Conservation (phyloP, 2,329 filamentous ascomycete genomes). For the Fusarium continuum region DNA sequence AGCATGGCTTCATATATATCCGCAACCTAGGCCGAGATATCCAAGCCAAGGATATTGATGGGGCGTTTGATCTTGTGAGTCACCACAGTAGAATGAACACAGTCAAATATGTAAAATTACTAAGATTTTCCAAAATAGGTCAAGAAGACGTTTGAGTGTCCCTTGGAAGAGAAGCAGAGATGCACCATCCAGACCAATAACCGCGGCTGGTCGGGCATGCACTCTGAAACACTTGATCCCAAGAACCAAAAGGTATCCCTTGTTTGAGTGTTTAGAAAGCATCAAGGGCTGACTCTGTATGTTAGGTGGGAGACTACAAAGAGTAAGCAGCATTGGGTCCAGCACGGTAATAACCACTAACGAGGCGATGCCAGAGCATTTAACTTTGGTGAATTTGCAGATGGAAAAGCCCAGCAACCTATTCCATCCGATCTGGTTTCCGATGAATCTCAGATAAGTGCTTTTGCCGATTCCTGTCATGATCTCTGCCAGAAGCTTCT, state of each 20-base stretch:
- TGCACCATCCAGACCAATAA: conserved; percentile 85
- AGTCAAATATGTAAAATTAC: not conserved
- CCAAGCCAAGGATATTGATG: conserved; percentile 69
- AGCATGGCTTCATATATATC: conserved; percentile 91
- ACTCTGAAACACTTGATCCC: conserved; percentile 87
- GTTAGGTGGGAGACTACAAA: conserved; percentile 83
- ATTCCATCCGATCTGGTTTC: conserved; percentile 71
- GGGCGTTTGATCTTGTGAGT: conserved; percentile 77
- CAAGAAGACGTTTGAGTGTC: conserved; percentile 74
- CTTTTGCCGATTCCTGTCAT: conserved; percentile 77
- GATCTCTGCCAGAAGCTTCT: conserved; percentile 77
- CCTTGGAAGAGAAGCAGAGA: conserved; percentile 74
- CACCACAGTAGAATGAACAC: not conserved
- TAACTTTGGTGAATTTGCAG: conserved; percentile 84
- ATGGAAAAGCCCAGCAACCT: conserved; percentile 77
- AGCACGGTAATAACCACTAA: not conserved
- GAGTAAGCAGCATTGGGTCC: conserved; percentile 64
- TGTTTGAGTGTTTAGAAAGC: not conserved
- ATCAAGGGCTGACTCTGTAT: not conserved
- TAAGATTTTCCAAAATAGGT: conserved; percentile 56
- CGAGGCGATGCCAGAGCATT: conserved; percentile 70
- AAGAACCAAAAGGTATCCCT: conserved; percentile 75
- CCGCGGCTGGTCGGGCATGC: conserved; percentile 88
- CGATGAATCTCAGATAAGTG: conserved; percentile 68
- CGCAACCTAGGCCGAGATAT: conserved; percentile 78